phyloP scores from a whole-genome alignment of 2,329 filamentous ascomycete genomes.

The Botrytis hyacinthi region DNA sequence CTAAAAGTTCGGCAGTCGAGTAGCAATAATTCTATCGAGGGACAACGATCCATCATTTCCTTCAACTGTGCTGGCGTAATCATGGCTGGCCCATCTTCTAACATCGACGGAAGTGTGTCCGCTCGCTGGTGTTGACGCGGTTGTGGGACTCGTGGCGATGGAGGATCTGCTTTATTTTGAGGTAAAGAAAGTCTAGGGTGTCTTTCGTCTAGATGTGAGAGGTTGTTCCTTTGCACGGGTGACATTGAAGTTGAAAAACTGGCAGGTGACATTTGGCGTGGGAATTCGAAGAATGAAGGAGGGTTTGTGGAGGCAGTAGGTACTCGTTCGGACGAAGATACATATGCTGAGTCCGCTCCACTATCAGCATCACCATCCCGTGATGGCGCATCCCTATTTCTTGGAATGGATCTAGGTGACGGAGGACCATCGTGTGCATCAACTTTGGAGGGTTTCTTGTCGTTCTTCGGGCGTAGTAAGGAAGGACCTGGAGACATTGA shows the following conservation, averaged over 20 bases:
- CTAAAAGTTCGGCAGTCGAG: slow-evolving; percentile 86
- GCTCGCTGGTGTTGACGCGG: slow-evolving; percentile 40
- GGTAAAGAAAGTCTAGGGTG: slow-evolving; percentile 56
- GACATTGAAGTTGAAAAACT: slow-evolving; percentile 40
- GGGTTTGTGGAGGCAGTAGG: slow-evolving; percentile 24
- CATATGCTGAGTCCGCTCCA: slow-evolving; percentile 53
- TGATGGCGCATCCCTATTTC: slow-evolving; percentile 23
- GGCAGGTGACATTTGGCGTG: slow-evolving; percentile 49
- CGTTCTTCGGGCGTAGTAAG: slow-evolving; percentile 27
- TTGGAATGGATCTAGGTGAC: slow-evolving; percentile 30
- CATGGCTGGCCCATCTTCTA: slow-evolving; percentile 50
- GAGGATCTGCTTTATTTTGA: slow-evolving; percentile 46
- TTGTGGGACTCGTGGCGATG: slow-evolving; percentile 38
- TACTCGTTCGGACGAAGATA: slow-evolving; percentile 48
- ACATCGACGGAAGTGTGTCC: slow-evolving; percentile 52
- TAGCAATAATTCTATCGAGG: slow-evolving; percentile 52
- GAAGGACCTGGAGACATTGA: slow-evolving; percentile 37
- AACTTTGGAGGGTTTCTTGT: slow-evolving; percentile 29
- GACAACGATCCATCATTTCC: slow-evolving; percentile 50
- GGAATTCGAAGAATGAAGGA: slow-evolving; percentile 43
- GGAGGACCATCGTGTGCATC: slow-evolving; percentile 28
- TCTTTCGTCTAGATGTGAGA: slow-evolving; percentile 46
- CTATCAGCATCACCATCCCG: slow-evolving; percentile 44
- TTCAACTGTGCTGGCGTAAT: slow-evolving; percentile 55
- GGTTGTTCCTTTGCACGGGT: slow-evolving; percentile 29